A percentile compares a stretch with the other conserved stretches of the same genome.
Evolutionary conservation across 2,329 filamentous ascomycete genomes (phyloP).

Genomic region (Elsinoe australis): DNA sequence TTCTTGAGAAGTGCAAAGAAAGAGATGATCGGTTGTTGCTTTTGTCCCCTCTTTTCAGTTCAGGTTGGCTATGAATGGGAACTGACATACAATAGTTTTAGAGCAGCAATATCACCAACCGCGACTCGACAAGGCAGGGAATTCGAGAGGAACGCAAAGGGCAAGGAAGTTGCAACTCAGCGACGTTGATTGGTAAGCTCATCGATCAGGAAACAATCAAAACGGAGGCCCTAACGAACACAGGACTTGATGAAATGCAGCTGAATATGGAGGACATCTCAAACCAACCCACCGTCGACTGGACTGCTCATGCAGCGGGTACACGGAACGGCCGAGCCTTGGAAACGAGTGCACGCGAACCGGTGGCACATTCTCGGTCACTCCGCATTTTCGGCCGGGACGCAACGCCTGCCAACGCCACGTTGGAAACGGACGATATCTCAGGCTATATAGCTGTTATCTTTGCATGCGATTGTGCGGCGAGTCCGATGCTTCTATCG

Average conservation of each 20-base stretch:
- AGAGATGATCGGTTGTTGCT: conserved; percentile 7
- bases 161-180: conserved; percentile 87
- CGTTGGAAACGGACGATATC: no score
- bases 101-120: conserved; percentile 38
- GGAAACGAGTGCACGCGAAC: no score
- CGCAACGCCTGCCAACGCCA: no score
- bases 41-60: conserved; percentile 1
- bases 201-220: neutral
- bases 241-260: conserved; percentile 27
- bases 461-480: no score
- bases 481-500: no score
- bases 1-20: no score
- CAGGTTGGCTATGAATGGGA: neutral
- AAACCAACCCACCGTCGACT: neutral
- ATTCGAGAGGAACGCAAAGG: conserved; percentile 67
- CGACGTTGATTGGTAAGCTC: conserved; percentile 91
- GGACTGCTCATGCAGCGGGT: no score
- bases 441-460: no score
- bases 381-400: no score
- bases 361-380: no score
- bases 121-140: conserved; percentile 49
- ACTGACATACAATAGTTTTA: conserved; percentile 19
- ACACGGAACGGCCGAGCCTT: no score
- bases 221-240: conserved; percentile 24
- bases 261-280: neutral